phyloP scores from a whole-genome alignment of 1,139 yeast species.

The Candida sanyaensis region DNA sequence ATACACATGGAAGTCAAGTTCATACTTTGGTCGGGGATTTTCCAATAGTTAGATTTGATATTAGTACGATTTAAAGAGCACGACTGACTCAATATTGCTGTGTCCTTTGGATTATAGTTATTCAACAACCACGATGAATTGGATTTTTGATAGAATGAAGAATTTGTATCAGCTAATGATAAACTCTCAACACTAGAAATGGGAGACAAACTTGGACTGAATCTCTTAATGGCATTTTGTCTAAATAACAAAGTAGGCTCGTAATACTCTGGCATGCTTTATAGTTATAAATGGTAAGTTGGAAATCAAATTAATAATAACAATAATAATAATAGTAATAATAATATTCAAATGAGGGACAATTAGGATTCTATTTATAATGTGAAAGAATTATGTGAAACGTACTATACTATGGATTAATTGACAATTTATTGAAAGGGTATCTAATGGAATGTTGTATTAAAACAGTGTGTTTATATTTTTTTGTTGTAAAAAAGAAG shows the following conservation, averaged over 20 bases:
- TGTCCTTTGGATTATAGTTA: slow-evolving; percentile 27
- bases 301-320: too few relatives aligned
- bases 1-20: slow-evolving; percentile 58
- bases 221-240: slow-evolving; percentile 45
- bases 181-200: slow-evolving; percentile 27
- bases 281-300: neutral
- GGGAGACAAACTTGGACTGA: slow-evolving; percentile 30
- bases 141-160: neutral
- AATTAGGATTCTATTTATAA: neutral
- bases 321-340: too few relatives aligned
- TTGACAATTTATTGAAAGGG: neutral
- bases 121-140: slow-evolving; percentile 29
- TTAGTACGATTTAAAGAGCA: slow-evolving; percentile 44
- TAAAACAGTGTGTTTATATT: neutral
- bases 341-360: neutral
- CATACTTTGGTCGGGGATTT: slow-evolving; percentile 58
- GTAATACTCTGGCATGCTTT: slow-evolving; percentile 36
- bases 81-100: slow-evolving; percentile 37
- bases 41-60: slow-evolving; percentile 69
- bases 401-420: neutral
- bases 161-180: neutral
- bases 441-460: slow-evolving; percentile 1
- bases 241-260: slow-evolving; percentile 48
- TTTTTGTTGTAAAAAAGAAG: neutral
- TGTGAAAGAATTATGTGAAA: neutral